Base-by-base conservation (phyloP, 371 early-diverging fungal species). In the Dichotomocladium elegans region DNA sequence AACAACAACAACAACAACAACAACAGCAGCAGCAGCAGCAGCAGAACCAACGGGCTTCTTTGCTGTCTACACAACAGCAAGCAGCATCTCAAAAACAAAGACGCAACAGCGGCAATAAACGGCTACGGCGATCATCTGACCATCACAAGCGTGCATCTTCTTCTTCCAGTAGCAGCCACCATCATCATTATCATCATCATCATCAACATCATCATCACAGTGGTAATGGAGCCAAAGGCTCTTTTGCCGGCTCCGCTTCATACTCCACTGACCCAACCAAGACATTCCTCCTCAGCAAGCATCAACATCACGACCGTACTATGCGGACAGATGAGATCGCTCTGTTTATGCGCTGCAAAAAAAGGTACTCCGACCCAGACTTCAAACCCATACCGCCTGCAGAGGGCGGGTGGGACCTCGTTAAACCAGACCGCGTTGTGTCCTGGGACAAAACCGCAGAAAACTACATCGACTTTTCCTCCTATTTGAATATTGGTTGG, bases 311-410 rank as follows among this genome's bases (percentile, higher is more conserved):
- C n/a, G 51, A 47, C 21, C 30, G 40, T 35, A 44, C 54, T 3
- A 48, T 60, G 0, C 42, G 30, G 22, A 58, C 65, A 3, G 57
- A 57, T 50, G 60, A 64, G 22, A 57, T 64, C 17, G 65, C 65
- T 4, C 30, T 64, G 12, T 60, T 60, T 37, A 64, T 64, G 65
- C 51, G 65, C 34, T 54, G 51, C 53, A 64, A 64, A 45, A 50
- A 41, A 19, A 47, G 64, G 14, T 57, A 47, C 33, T 49, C 41
- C 12, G 46, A 47, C 26, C 51, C 51, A 3, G 54, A 60, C 11
- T 41, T 64, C 17, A 50, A 51, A 30, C 57, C 57, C 17, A 59
- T 64, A 19, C 65, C 65, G 28, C 60, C 65, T 21, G 25, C 47
- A 8, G 57, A 60, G 4, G 65, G 65, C 3, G 60, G 54, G 0